Evolutionary conservation across 202 grass and related monocot genomes (phyloP), one percentile per base, ranked within the genome.

Genomic region (Zoysia matrella): DNA sequence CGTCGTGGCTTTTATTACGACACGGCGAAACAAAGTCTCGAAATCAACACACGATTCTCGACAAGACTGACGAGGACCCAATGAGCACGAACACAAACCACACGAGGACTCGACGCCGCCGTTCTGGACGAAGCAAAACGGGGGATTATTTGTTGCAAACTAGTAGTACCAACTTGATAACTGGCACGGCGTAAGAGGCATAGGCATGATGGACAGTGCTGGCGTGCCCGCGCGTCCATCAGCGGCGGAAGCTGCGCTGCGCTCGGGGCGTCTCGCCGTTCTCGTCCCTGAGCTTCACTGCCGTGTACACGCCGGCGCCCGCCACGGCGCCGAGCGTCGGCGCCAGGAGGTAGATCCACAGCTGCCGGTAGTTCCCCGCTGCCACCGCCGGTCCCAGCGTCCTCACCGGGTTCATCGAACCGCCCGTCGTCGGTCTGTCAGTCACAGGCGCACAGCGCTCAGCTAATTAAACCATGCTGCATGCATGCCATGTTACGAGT

Each of bases 371-470:
- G 90, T 97, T 94, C 67, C 94, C 94, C 6, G 91, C 85, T 2
- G 94, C 94, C 79, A 97, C 87, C 6, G 94, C 94, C 16, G 94
- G 94, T 1, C 94, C 94, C 65, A 97, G 83, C 42, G 94, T 97
- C 75, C 94, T 91, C 80, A 97, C 94, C 10, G 94, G 94, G 76
- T 97, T 97, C 94, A 97, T 97, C 44, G 94, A 97, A 65, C 91
- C 91, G 46, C 91, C 94, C 12, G 86, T 97, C 47, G 91, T 88
- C 47, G 94, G 94, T 77, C 94, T 97, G 83, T 14, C 1, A 11
- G 13, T 15, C 13, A 8, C 12, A 82, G 22, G 52, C 0, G 52
- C 50, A 11, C 63, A 9, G 0, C 1, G 13, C 0, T 69, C 74
- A 65, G 61, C 47, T 65, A 6, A 30, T 11, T 14, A 18, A 22